These are phyloP conservation scores for Lactifluus subvellereus DNA, from an alignment of 768 basidiomycete genomes.

Conservation along the genomic window DNA sequence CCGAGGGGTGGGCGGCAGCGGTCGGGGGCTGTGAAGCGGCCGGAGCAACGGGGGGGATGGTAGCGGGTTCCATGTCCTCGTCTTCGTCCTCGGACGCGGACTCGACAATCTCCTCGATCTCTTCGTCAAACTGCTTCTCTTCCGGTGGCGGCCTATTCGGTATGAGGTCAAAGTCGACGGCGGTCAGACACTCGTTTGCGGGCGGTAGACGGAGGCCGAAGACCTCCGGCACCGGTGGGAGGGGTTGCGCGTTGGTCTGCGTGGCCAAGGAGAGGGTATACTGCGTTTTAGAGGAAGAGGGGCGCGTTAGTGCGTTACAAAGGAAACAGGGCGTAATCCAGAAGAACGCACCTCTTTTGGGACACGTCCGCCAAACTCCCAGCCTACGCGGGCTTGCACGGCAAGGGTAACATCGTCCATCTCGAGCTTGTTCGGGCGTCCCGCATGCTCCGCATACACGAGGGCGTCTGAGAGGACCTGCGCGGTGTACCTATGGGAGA, in stretches of 20 bases:
- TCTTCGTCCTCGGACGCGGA: constrained; percentile 58
- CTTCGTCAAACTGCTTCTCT: constrained; percentile 70
- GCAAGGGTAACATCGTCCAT: constrained; percentile 78
- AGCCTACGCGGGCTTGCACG: constrained; percentile 83
- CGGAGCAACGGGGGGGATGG: constrained; percentile 38
- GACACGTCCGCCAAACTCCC: constrained; percentile 86
- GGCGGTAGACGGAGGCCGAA: constrained; percentile 82
- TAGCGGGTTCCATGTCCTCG: constrained; percentile 64
- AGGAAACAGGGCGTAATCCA: neutral
- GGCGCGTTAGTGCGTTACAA: neutral
- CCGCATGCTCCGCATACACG: constrained; percentile 85
- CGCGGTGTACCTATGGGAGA: constrained; percentile 76
- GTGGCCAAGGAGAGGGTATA: constrained; percentile 74
- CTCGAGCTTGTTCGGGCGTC: constrained; percentile 70
- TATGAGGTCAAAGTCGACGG: constrained; percentile 81
- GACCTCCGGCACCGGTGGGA: constrained; percentile 82
- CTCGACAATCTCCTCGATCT: constrained; percentile 78
- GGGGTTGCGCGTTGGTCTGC: constrained; percentile 73
- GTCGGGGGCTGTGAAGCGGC: constrained; percentile 14
- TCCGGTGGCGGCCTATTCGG: constrained; percentile 81
- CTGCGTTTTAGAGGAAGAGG: constrained; percentile 34
- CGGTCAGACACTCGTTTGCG: constrained; percentile 59
- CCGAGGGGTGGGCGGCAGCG: constrained; percentile 20
- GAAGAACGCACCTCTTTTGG: constrained; percentile 68
- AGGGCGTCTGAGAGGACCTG: constrained; percentile 81